phyloP scores from a whole-genome alignment of 805 yeast species.

The Saccharomyces eubayanus region DNA sequence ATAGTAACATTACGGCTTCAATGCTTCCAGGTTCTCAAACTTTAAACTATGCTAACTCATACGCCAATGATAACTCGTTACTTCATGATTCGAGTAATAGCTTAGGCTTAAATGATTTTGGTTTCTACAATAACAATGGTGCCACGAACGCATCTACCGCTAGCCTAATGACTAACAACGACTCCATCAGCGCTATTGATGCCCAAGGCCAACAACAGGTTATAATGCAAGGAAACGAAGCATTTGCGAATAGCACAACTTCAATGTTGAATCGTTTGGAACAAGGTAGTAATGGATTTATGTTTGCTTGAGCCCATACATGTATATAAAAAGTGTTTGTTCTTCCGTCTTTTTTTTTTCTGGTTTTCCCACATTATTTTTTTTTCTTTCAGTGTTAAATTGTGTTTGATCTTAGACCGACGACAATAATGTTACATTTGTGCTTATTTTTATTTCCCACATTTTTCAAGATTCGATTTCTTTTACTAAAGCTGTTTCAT shows the following conservation, averaged over 20 bases:
- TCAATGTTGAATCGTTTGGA: slow-evolving; percentile 16
- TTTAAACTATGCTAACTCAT: not conserved
- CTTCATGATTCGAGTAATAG: not conserved
- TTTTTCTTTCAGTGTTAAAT: slow-evolving; percentile 1
- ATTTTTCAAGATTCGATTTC: not conserved
- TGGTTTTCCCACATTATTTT: not conserved
- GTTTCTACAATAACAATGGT: not conserved
- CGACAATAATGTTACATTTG: not conserved
- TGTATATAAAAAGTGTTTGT: slow-evolving; percentile 1
- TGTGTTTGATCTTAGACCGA: not conserved
- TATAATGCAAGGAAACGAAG: not conserved
- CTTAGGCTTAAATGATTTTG: not conserved
- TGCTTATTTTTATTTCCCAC: not conserved
- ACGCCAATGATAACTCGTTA: slow-evolving; percentile 3
- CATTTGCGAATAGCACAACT: not conserved
- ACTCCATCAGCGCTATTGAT: not conserved
- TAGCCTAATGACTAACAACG: not conserved
- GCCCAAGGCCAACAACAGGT: not conserved
- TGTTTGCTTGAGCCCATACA: slow-evolving; percentile 10
- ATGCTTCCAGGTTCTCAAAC: not conserved
- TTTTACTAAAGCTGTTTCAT: not conserved
- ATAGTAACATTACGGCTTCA: not conserved
- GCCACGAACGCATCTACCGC: not conserved
- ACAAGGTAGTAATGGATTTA: slow-evolving; percentile 20
- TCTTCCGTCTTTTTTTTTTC: not conserved